phyloP scores from a whole-genome alignment of 768 basidiomycete genomes.

The Termitomyces sp. region DNA sequence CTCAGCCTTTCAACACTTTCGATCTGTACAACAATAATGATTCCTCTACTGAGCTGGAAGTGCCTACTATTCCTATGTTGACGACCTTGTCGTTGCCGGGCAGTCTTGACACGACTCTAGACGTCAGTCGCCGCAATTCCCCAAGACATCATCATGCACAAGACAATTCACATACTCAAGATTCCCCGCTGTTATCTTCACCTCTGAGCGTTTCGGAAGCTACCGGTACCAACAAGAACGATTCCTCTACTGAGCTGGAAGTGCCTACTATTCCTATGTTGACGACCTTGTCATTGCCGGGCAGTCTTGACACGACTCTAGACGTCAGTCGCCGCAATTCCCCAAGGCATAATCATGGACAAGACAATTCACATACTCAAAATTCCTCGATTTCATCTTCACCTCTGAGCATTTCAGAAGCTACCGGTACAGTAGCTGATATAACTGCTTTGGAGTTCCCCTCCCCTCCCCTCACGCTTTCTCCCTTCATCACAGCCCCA shows the following conservation, averaged over 20 bases:
- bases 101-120: conserved; percentile 19
- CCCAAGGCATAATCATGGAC: not conserved
- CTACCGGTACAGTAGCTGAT: conserved; percentile 8
- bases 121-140: conserved; percentile 10
- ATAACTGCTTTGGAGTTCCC: conserved; percentile 10
- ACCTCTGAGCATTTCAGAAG: conserved; percentile 8
- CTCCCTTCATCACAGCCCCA: conserved; percentile 18
- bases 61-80: conserved; percentile 24
- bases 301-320: conserved; percentile 20
- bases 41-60: conserved; percentile 22
- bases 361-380: conserved; percentile 1
- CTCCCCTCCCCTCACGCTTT: conserved; percentile 18
- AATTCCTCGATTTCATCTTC: conserved; percentile 12
- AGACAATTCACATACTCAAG: conserved; percentile 1
- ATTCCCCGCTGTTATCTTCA: conserved; percentile 11
- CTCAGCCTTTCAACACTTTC: conserved; percentile 9
- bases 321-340: conserved; percentile 11
- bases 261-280: conserved; percentile 24
- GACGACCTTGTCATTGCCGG: conserved; percentile 24
- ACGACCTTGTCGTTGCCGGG: conserved; percentile 24
- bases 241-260: conserved; percentile 23
- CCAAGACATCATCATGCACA: not conserved
- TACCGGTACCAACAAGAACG: conserved; percentile 9
- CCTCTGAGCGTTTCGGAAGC: conserved; percentile 8
- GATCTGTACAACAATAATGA: conserved; percentile 9